A percentile compares a stretch with the other conserved stretches of the same genome.
Evolutionary conservation across 202 grass and related monocot species (phyloP).

Genomic region (Carex arenaria): DNA sequence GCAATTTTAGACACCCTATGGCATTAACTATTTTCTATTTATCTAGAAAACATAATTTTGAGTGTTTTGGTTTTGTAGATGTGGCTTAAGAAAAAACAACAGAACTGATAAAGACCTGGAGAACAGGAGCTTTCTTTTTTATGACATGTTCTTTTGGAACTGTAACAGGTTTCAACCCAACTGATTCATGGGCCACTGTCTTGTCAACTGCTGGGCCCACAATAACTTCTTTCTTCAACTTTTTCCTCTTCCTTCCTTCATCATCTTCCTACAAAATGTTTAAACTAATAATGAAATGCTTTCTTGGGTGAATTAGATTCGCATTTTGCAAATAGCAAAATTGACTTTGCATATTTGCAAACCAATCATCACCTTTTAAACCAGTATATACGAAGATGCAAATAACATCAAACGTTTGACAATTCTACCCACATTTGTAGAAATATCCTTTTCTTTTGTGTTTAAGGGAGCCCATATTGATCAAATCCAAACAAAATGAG

Average conservation of each 20-base stretch:
- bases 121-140: constrained; percentile 81
- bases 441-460: background rate
- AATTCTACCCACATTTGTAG: background rate
- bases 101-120: constrained; percentile 50
- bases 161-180: constrained; percentile 65
- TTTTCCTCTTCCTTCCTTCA: constrained; percentile 46
- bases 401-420: background rate
- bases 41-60: background rate
- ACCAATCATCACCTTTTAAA: background rate
- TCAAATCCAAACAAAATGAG: background rate
- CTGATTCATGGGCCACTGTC: constrained; percentile 73
- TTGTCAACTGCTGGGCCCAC: constrained; percentile 92
- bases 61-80: background rate
- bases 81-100: background rate
- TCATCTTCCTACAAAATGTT: constrained; percentile 50
- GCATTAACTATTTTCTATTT: background rate
- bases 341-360: background rate
- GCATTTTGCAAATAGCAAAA: constrained; percentile 12
- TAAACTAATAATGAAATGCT: background rate
- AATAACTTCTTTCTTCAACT: constrained; percentile 54
- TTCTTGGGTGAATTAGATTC: constrained; percentile 15
- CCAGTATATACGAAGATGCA: background rate
- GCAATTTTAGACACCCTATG: background rate
- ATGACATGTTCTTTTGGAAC: constrained; percentile 73
- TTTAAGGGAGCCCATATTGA: background rate